Evolutionary conservation across 495 filamentous ascomycete species (phyloP).

Genomic region (Tuber calosporum): DNA sequence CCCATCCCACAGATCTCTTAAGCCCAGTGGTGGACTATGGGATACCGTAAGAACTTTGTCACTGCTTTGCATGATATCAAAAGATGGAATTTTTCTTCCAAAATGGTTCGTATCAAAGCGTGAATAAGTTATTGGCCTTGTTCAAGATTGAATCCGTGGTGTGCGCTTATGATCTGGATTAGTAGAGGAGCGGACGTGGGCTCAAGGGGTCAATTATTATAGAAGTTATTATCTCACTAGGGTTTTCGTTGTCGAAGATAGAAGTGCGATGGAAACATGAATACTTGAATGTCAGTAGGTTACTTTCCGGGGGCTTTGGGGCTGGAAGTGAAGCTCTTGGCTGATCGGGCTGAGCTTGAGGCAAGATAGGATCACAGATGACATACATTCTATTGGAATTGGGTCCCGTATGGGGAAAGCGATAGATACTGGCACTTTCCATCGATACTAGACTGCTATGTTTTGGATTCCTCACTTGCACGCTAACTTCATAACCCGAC

Average conservation of each 20-base stretch:
- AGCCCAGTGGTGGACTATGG: too few relatives aligned
- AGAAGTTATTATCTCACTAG: neutral
- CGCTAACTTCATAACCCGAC: neutral
- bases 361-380: neutral
- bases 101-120: neutral
- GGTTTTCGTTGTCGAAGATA: neutral
- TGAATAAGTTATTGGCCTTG: neutral
- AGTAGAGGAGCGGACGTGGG: neutral
- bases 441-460: neutral
- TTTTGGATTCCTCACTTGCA: neutral
- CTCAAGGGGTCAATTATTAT: neutral
- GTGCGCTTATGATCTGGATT: neutral
- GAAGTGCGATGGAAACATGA: neutral
- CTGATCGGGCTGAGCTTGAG: neutral
- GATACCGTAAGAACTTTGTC: neutral
- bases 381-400: neutral
- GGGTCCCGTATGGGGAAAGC: neutral
- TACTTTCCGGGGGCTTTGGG: neutral
- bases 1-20: too few relatives aligned
- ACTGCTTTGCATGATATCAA: neutral
- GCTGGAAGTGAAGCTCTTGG: neutral
- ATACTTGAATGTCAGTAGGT: neutral
- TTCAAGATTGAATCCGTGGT: neutral
- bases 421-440: neutral
- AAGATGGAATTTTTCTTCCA: neutral